Percentiles rank a stretch among this genome's conserved stretches.
Evolutionary conservation across 768 basidiomycete species (phyloP).

Genomic region (Cubamyces sp.): DNA sequence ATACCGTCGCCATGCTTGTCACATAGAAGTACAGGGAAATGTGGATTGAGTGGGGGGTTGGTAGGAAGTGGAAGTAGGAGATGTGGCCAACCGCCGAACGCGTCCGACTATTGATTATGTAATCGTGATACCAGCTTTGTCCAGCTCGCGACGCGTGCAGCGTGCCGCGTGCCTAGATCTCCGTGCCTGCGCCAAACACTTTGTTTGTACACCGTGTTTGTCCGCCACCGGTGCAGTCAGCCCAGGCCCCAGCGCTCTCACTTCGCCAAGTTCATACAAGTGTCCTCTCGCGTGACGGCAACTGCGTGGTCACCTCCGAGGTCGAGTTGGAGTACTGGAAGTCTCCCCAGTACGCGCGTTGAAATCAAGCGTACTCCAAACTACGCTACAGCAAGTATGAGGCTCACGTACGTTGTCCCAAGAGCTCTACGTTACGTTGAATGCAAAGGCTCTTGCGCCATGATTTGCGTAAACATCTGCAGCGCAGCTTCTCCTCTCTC

Average conservation of each 20-base stretch:
- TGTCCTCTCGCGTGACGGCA: too few species aligned
- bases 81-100: slow-evolving; percentile 12
- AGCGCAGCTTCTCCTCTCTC: slow-evolving; percentile 30
- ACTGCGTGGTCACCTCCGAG: too few species aligned
- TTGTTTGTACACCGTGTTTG: slow-evolving; percentile 1
- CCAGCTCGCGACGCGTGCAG: not conserved
- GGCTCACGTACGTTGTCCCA: too few species aligned
- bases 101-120: slow-evolving; percentile 21
- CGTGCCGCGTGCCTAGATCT: too few species aligned
- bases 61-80: not conserved
- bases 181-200: not conserved
- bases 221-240: not conserved
- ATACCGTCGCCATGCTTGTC: slow-evolving; percentile 21
- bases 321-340: too few species aligned
- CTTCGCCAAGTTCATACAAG: too few species aligned
- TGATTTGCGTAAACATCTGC: slow-evolving; percentile 37
- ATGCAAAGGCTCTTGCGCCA: slow-evolving; percentile 27
- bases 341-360: too few species aligned
- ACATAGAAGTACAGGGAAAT: slow-evolving; percentile 24
- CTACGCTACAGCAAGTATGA: too few species aligned
- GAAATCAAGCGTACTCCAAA: too few species aligned
- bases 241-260: too few species aligned
- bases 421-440: slow-evolving; percentile 28
- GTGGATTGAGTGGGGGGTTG: slow-evolving; percentile 15
- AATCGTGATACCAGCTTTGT: slow-evolving; percentile 9